Conservation (phyloP, 139 green algal species). For the Coelastrella sp. region DNA sequence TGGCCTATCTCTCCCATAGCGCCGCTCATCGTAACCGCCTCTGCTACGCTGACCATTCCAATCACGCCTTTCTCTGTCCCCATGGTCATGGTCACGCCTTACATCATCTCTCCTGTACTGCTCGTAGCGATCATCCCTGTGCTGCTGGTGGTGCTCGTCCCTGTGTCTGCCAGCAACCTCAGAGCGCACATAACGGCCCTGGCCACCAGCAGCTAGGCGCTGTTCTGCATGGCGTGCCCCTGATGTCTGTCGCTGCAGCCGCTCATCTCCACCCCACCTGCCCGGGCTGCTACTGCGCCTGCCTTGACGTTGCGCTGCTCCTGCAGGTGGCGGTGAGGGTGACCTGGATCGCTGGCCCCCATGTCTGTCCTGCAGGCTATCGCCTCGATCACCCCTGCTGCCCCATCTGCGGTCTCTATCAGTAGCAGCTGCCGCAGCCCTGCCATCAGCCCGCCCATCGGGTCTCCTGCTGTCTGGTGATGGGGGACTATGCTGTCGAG, state of each 20-base stretch:
- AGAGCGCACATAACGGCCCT: background rate
- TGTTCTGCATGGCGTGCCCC: background rate
- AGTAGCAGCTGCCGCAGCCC: slow-evolving; percentile 20
- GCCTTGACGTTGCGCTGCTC: too few relatives aligned
- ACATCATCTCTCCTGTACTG: background rate
- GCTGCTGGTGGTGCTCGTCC: background rate
- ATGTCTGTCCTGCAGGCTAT: background rate
- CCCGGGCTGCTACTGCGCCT: background rate
- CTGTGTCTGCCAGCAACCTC: background rate
- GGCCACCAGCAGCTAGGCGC: background rate
- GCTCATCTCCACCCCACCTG: slow-evolving; percentile 18
- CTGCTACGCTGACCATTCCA: background rate
- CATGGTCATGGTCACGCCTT: background rate
- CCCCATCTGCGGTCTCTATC: background rate
- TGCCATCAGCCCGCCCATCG: slow-evolving; percentile 21
- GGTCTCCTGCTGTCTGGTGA: background rate
- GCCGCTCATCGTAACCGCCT: background rate
- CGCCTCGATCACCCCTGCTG: background rate
- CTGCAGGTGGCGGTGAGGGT: background rate
- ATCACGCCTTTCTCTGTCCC: background rate
- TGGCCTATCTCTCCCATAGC: too few relatives aligned
- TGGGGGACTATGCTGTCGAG: background rate
- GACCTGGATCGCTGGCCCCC: background rate
- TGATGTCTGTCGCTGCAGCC: background rate
- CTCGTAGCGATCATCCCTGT: background rate